Evolutionary conservation across 2,329 filamentous ascomycete genomes (phyloP), one percentile per base, ranked within the genome.

Genomic region (Trichoderma oligosporum): DNA sequence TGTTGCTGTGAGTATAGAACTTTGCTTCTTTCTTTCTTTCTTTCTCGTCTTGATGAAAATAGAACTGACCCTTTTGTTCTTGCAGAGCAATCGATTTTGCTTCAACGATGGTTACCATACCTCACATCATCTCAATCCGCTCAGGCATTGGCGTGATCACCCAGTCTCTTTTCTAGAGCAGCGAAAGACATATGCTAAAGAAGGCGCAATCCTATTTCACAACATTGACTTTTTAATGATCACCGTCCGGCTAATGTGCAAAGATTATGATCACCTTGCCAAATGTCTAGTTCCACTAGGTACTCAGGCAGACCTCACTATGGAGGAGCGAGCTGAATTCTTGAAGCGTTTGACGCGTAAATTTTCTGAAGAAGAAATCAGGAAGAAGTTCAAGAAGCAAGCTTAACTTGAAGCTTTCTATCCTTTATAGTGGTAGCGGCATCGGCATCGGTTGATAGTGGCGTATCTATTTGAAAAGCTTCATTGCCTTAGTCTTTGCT

Each of bases 41-140:
- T 9, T n/a, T 35, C 4, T 2, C 20, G 33, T 38, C 18, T 24
- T n/a, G n/a, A n/a, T n/a, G n/a, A n/a, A 20, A n/a, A 24, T 31
- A 25, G 16, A 38, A 35, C 16, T 44, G 9, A 59, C 56, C 57
- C 11, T 61, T 38, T 42, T 24, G 56, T 18, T 1, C 24, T 12
- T 20, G 9, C 64, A 91, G 87, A 89, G 85, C 71, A 92, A 92
- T 70, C 86, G 89, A 33, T 86, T 86, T 71, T 92, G 87, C 74
- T 91, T 86, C 79, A 91, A 92, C 64, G 88, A 91, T 65, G 88
- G 88, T 62, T 91, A 91, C 70, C 88, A 91, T 71, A 91, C 87
- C 6, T 89, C 87, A 16, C 89, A 91, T 67, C 88, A 91, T 65
- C 81, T 91, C 51, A 90, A 91, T 71, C 88, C 87, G 0, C 79